These are phyloP conservation scores for Ascochyta fabae DNA, from an alignment of 2,329 filamentous ascomycete genomes.

Conservation along the genomic window DNA sequence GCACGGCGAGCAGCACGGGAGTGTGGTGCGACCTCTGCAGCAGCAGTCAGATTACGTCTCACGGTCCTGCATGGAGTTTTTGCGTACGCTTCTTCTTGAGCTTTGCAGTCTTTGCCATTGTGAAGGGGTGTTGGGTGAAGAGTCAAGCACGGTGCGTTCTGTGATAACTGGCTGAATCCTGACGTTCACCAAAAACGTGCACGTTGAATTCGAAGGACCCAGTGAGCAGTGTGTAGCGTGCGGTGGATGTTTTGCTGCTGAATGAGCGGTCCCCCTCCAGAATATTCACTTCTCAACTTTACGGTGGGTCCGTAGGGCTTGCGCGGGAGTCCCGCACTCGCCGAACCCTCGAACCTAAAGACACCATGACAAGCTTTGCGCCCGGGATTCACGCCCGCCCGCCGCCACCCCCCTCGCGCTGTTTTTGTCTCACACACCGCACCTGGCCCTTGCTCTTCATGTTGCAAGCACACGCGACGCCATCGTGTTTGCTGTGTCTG, in stretches of 20 bases:
- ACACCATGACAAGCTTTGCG: slow-evolving; percentile 18
- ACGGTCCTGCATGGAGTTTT: background rate
- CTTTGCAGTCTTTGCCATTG: slow-evolving; percentile 56
- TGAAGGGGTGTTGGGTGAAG: slow-evolving; percentile 7
- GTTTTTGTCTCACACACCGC: slow-evolving; percentile 14
- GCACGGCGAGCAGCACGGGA: slow-evolving; percentile 78
- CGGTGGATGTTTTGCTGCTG: background rate
- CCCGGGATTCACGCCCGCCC: slow-evolving; percentile 22
- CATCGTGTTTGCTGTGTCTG: slow-evolving; percentile 38
- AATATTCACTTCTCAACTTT: slow-evolving; percentile 6
- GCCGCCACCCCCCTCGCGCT: slow-evolving; percentile 20
- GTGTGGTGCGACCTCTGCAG: slow-evolving; percentile 67
- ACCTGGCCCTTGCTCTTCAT: slow-evolving; percentile 34
- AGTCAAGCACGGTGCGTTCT: background rate
- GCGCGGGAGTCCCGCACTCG: slow-evolving; percentile 4
- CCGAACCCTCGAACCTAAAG: slow-evolving; percentile 1
- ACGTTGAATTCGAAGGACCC: background rate
- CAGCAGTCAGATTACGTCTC: slow-evolving; percentile 15
- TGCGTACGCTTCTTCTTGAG: slow-evolving; percentile 53
- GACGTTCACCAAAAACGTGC: background rate
- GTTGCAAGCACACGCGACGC: slow-evolving; percentile 39
- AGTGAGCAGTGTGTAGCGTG: background rate
- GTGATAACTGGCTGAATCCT: too few species aligned
- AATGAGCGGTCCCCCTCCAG: background rate
- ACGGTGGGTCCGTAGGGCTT: slow-evolving; percentile 13